Percentiles rank a stretch among this genome's conserved stretches.
These are phyloP conservation scores for Pseudomassariella vexata DNA, from an alignment of 2,329 filamentous ascomycete genomes.

Conservation along the genomic window DNA sequence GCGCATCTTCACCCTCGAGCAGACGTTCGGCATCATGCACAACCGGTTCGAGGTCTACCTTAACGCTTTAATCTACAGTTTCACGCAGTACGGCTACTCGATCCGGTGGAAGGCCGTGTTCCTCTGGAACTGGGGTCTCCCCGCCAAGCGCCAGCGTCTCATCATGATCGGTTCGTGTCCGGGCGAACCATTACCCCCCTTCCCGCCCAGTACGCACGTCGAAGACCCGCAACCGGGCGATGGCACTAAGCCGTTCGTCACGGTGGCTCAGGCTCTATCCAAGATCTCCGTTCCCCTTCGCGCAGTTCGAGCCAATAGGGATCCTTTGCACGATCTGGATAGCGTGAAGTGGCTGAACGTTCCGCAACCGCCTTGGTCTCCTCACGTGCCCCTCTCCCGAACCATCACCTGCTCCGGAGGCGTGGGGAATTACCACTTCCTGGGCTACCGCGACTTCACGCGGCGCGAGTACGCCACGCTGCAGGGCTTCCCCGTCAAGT, in stretches of 20 bases:
- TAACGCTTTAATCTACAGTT: conserved; percentile 53
- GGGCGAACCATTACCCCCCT: conserved; percentile 62
- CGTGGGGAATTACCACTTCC: conserved; percentile 56
- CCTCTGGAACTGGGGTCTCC: conserved; percentile 43
- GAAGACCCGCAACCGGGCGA: conserved; percentile 20
- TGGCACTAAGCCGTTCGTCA: conserved; percentile 31
- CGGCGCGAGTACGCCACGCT: conserved; percentile 62
- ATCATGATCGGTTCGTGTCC: conserved; percentile 58
- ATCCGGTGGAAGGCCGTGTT: conserved; percentile 61
- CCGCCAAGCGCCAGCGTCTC: conserved; percentile 44
- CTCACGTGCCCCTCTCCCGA: conserved; percentile 39
- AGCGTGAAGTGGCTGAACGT: conserved; percentile 25
- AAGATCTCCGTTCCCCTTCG: conserved; percentile 24
- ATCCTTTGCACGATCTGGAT: conserved; percentile 33
- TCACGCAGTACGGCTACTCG: conserved; percentile 62
- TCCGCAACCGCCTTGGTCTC: conserved; percentile 34
- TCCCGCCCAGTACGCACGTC: conserved; percentile 58
- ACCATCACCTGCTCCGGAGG: conserved; percentile 63
- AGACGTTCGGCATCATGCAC: conserved; percentile 64
- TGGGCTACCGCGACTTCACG: conserved; percentile 57
- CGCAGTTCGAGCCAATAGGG: too few relatives aligned
- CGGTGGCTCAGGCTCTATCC: conserved; percentile 36
- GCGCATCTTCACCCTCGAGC: conserved; percentile 69
- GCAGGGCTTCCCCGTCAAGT: conserved; percentile 61
- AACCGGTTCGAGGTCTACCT: conserved; percentile 51